These are phyloP conservation scores for Dysphania ambrosioides DNA, from an alignment of 148 eudicot genomes.

Conservation along the genomic window DNA sequence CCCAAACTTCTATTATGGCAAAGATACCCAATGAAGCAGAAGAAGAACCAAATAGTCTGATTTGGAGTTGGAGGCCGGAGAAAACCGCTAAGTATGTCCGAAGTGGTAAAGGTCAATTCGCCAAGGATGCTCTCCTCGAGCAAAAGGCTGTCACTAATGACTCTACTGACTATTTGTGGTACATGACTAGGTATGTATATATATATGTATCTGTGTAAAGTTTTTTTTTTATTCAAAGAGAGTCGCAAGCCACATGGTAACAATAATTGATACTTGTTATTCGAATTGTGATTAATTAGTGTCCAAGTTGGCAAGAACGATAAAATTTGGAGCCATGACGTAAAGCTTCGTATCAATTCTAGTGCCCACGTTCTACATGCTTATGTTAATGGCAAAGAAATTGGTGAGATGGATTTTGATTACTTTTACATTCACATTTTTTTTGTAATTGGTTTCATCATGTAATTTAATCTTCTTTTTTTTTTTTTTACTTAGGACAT, in stretches of 20 bases:
- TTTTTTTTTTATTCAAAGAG: too few relatives aligned
- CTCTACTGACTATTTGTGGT: slow-evolving; percentile 20
- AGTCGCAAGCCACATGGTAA: too few relatives aligned
- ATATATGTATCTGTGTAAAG: too few relatives aligned
- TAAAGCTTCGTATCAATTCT: slow-evolving; percentile 22
- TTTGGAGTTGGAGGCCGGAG: slow-evolving; percentile 39
- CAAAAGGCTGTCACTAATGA: slow-evolving; percentile 62
- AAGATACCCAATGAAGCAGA: slow-evolving; percentile 44
- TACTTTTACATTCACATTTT: too few relatives aligned
- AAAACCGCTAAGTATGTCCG: slow-evolving; percentile 25
- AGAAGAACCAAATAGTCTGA: slow-evolving; percentile 19
- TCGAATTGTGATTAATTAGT: too few relatives aligned
- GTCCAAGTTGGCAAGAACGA: slow-evolving; percentile 18
- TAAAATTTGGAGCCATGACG: slow-evolving; percentile 18
- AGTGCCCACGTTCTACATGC: slow-evolving; percentile 31
- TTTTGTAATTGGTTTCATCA: too few relatives aligned
- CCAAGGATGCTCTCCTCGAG: slow-evolving; percentile 43
- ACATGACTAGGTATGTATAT: slow-evolving; percentile 20
- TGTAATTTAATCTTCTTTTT: not conserved
- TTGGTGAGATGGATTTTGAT: too few relatives aligned
- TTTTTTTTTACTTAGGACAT: not conserved
- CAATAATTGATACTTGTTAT: too few relatives aligned
- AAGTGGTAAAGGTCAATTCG: slow-evolving; percentile 24
- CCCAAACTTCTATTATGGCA: slow-evolving; percentile 26
- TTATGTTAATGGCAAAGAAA: too few relatives aligned